Percentiles rank a stretch among this genome's conserved stretches.
Evolutionary conservation across 2,329 filamentous ascomycete species (phyloP).

Genomic region (Aspergillus sp.): DNA sequence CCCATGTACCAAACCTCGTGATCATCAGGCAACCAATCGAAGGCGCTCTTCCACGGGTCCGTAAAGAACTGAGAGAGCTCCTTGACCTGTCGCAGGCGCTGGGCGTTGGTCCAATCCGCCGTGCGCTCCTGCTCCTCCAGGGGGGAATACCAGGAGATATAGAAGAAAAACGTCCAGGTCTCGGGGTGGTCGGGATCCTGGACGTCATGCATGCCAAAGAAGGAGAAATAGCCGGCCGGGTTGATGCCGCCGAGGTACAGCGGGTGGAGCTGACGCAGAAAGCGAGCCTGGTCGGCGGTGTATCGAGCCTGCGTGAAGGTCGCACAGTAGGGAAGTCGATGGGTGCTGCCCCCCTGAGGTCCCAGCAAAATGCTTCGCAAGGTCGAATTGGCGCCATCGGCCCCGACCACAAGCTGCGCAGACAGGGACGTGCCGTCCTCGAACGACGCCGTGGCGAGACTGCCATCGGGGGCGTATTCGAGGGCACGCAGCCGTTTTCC

Average conservation of each 20-base stretch:
- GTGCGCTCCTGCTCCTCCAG: constrained; percentile 31
- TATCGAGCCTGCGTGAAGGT: constrained; percentile 40
- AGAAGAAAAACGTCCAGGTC: constrained; percentile 36
- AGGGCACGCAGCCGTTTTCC: constrained; percentile 11
- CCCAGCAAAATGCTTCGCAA: constrained; percentile 22
- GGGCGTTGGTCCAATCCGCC: constrained; percentile 9
- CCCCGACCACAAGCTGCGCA: constrained; percentile 16
- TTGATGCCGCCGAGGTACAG: constrained; percentile 38
- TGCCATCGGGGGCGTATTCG: constrained; percentile 11
- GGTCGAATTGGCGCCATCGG: constrained; percentile 19
- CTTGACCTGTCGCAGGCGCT: constrained; percentile 29
- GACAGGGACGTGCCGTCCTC: constrained; percentile 11
- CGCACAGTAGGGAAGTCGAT: constrained; percentile 36
- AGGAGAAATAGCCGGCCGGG: constrained; percentile 38
- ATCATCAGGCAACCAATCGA: constrained; percentile 13
- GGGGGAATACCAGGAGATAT: constrained; percentile 38
- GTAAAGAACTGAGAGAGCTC: constrained; percentile 30
- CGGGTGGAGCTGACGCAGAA: constrained; percentile 38
- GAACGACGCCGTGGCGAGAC: constrained; percentile 11
- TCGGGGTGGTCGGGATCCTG: constrained; percentile 17
- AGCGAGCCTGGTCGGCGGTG: constrained; percentile 36
- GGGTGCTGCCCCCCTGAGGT: constrained; percentile 21
- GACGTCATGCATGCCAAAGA: constrained; percentile 34
- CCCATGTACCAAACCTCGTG: constrained; percentile 13
- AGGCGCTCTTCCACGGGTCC: constrained; percentile 38